Evolutionary conservation across 805 yeast species (phyloP).

Genomic region (Pichia insulana): DNA sequence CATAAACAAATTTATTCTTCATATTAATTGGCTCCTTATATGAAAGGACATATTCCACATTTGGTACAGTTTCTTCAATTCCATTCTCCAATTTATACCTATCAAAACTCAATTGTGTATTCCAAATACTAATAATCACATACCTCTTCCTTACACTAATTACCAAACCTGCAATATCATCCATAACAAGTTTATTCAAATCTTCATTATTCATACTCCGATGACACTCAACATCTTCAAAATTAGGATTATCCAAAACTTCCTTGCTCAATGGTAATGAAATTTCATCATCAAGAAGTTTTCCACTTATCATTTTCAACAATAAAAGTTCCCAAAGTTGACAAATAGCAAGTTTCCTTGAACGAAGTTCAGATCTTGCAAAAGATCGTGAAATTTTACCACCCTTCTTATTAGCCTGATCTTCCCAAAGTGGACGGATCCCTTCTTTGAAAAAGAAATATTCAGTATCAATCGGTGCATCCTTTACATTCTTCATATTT

Average conservation of each 20-base stretch:
- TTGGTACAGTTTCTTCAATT: background rate
- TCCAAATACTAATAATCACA: conserved; percentile 56
- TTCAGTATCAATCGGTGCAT: conserved; percentile 40
- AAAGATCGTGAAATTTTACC: conserved; percentile 49
- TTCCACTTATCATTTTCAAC: conserved; percentile 42
- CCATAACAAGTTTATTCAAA: conserved; percentile 23
- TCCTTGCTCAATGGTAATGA: background rate
- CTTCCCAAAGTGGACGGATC: conserved; percentile 62
- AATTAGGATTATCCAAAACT: conserved; percentile 5
- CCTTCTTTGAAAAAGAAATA: conserved; percentile 50
- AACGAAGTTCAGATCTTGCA: conserved; percentile 7
- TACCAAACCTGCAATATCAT: conserved; percentile 52
- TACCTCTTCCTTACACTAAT: conserved; percentile 52
- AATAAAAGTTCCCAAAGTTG: conserved; percentile 51
- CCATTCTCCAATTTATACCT: conserved; percentile 3
- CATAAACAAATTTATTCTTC: conserved; percentile 1
- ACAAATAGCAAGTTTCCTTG: conserved; percentile 22
- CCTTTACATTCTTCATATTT: conserved; percentile 31
- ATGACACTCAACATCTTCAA: conserved; percentile 2
- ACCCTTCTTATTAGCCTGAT: conserved; percentile 49
- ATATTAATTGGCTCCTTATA: conserved; percentile 4
- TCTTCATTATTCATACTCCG: conserved; percentile 1
- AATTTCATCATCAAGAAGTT: conserved; percentile 24
- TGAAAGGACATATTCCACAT: conserved; percentile 3
- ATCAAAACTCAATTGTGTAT: conserved; percentile 30